These are phyloP conservation scores for Ustilago loliicola DNA, from an alignment of 1,284 basidiomycete genomes.

Conservation along the genomic window DNA sequence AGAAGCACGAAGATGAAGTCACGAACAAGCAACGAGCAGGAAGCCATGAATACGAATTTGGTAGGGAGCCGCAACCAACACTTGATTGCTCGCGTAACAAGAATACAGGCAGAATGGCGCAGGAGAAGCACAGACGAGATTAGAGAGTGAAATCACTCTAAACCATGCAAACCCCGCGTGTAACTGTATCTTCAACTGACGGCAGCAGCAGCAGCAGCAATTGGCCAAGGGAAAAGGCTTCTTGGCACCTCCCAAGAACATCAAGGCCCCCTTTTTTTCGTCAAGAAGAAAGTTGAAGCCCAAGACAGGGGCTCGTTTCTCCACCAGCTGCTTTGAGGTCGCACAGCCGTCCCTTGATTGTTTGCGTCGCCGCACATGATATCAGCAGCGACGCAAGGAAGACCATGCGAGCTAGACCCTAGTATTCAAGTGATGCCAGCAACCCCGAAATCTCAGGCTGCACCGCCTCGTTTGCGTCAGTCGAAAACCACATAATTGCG, in stretches of 20 bases:
- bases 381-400: not conserved
- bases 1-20: not conserved
- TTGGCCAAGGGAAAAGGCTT: not conserved
- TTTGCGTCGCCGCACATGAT: not conserved
- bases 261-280: not conserved
- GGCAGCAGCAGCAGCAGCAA: not conserved
- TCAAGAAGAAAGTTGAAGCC: not conserved
- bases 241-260: constrained; percentile 6
- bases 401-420: constrained; percentile 3
- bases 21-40: not conserved
- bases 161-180: constrained; percentile 5
- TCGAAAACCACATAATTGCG: not conserved
- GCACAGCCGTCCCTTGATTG: not conserved
- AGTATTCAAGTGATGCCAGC: not conserved
- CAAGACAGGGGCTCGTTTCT: not conserved
- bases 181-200: not conserved
- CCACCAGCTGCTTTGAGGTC: not conserved
- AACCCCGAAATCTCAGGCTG: not conserved
- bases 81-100: not conserved
- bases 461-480: not conserved
- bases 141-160: not conserved
- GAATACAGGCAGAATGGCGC: not conserved
- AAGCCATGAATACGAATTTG: not conserved
- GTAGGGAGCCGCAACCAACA: not conserved
- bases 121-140: not conserved